Evolutionary conservation across 202 grass and related monocot species (phyloP).

Genomic region (Panicum virgatum): DNA sequence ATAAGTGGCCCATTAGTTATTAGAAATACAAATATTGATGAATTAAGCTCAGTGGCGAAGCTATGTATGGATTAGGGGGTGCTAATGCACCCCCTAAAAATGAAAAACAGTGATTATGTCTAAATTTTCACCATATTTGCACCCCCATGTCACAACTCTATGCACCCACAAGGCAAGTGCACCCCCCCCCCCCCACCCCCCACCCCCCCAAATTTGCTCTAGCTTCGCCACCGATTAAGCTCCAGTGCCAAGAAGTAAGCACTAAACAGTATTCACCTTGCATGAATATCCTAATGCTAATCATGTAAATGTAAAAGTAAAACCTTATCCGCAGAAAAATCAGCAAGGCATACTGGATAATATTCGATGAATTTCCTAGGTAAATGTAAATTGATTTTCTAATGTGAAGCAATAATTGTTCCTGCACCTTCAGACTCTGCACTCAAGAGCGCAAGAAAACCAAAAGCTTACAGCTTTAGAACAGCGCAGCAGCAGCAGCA

Average conservation of each 20-base stretch:
- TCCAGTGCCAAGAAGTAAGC: too few species aligned
- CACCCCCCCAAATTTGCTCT: too few species aligned
- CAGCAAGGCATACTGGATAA: not conserved
- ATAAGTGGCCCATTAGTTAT: conserved; percentile 14
- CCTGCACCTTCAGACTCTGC: not conserved
- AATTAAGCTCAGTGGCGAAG: not conserved
- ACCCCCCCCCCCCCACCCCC: too few species aligned
- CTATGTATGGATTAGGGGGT: too few species aligned
- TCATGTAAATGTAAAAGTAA: not conserved
- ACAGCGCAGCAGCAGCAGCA: not conserved
- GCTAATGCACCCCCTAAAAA: too few species aligned
- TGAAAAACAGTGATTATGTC: too few species aligned
- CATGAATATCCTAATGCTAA: conserved; percentile 17
- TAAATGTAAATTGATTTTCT: conserved; percentile 20
- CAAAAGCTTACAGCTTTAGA: conserved; percentile 7
- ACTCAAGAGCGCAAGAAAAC: conserved; percentile 26
- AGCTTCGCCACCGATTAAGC: too few species aligned
- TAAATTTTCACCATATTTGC: too few species aligned
- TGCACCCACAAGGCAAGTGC: too few species aligned
- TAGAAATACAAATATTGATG: not conserved
- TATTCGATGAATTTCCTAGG: not conserved
- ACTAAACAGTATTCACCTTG: not conserved
- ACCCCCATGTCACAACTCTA: too few species aligned
- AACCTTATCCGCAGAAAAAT: conserved; percentile 11
- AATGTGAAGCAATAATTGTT: not conserved